Evolutionary conservation across 345 rosid genomes (phyloP).

Genomic region (Hibiscus mutabilis): DNA sequence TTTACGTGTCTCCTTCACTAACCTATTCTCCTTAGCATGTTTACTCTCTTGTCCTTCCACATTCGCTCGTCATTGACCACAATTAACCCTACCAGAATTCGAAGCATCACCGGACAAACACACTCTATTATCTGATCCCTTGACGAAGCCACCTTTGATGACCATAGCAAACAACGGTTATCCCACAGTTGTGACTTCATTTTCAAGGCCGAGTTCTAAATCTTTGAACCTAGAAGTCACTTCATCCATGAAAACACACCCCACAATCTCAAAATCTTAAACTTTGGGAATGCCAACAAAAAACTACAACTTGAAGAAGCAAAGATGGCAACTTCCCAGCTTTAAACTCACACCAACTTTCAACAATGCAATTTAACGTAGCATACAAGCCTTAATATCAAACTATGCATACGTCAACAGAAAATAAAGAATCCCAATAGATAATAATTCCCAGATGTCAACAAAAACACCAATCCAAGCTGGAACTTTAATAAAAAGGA

Average conservation of each 20-base stretch:
- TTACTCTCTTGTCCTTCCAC: conserved; percentile 27
- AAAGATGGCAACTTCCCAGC: conserved; percentile 14
- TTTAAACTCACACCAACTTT: conserved; percentile 15
- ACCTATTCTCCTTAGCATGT: conserved; percentile 29
- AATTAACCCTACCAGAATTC: neutral
- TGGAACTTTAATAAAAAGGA: neutral
- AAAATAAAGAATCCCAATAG: neutral
- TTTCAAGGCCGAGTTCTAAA: conserved; percentile 66
- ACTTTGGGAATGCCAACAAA: too few relatives aligned
- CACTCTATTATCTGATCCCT: conserved; percentile 2
- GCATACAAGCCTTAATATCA: neutral
- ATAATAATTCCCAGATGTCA: neutral
- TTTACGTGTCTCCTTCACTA: conserved; percentile 43
- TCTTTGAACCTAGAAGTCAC: conserved; percentile 27
- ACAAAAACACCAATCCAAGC: neutral
- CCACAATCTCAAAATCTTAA: conserved; percentile 1
- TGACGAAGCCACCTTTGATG: neutral
- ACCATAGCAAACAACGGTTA: neutral
- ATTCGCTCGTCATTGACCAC: conserved; percentile 18
- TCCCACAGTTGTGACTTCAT: conserved; percentile 30
- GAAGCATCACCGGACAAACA: conserved; percentile 14
- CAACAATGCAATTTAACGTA: conserved; percentile 11
- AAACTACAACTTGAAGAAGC: conserved; percentile 19
- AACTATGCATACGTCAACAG: neutral
- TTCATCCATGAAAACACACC: conserved; percentile 26